phyloP scores from a whole-genome alignment of 2,329 filamentous ascomycete genomes.

The Lojkania enalia region DNA sequence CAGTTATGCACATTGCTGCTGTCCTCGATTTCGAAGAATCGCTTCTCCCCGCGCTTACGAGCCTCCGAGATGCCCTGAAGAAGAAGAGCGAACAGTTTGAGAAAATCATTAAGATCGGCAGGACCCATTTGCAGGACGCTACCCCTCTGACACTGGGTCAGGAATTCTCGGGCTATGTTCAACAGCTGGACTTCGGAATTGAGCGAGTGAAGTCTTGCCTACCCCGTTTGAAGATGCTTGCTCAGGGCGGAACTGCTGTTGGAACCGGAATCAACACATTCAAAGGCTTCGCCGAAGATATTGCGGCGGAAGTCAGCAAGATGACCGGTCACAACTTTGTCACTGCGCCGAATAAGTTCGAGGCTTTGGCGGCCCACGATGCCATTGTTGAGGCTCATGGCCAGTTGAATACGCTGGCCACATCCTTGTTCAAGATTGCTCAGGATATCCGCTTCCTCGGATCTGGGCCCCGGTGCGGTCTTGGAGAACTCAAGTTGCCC shows the following conservation, averaged over 20 bases:
- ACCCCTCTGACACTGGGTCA: conserved; percentile 94
- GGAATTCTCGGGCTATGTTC: conserved; percentile 97
- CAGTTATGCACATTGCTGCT: conserved; percentile 98
- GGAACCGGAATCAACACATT: conserved; percentile 98
- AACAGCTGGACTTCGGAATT: conserved; percentile 89
- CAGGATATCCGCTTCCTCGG: conserved; percentile 98
- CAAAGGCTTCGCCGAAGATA: conserved; percentile 90
- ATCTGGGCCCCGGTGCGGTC: conserved; percentile 90
- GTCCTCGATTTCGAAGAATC: conserved; percentile 88
- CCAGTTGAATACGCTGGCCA: conserved; percentile 87
- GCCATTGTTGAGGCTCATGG: conserved; percentile 93
- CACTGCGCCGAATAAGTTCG: conserved; percentile 99
- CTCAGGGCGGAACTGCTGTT: conserved; percentile 95
- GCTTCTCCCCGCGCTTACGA: conserved; percentile 80
- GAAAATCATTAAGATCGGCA: conserved; percentile 97
- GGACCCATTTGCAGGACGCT: conserved; percentile 96
- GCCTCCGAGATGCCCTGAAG: conserved; percentile 81
- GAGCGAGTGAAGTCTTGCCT: conserved; percentile 81
- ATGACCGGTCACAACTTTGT: conserved; percentile 93
- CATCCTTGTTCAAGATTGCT: conserved; percentile 94
- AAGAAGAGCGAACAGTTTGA: conserved; percentile 88
- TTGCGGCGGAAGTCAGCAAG: conserved; percentile 86
- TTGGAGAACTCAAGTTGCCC: conserved; percentile 88
- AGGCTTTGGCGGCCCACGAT: conserved; percentile 93
- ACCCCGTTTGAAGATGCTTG: conserved; percentile 82